Base-by-base conservation (phyloP, 768 basidiomycete species). In the Gloeophyllum trabeum region DNA sequence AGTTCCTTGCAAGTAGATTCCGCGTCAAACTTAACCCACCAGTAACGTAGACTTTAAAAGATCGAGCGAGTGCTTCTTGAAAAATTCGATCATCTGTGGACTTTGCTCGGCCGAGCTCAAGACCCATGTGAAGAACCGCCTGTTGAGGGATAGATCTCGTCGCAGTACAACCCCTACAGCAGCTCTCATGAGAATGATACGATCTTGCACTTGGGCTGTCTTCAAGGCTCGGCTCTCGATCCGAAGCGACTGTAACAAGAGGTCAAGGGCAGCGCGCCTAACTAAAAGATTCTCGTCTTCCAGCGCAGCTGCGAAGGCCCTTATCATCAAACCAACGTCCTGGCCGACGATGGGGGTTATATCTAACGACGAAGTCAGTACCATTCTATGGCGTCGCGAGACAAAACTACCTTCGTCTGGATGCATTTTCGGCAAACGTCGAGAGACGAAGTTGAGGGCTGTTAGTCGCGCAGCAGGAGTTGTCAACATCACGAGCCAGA, bases 241-340 rank as follows among this genome's bases (percentile, higher is more conserved):
- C 20, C 74, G 75, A 54, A 93, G 65, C 1, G 81, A 78, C 48
- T 85, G 81, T 6, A 84, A 60, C 2, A 98, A 67, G 34, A 96
- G 71, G 56, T 99, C 94, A 38, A 99, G 67, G 1, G 79, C 84
- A 13, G 79, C 77, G 44, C 96, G 65, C 47, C 91, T 77, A 16
- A 98, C 96, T 19, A 99, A 74, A 14, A 93, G 67, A 51, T 94
- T 91, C 48, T 90, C 84, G 51, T 98, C 96, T 57, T 91, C 88
- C n/a, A 99, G 66, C 0, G 85, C 85, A 5, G 90, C 78, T 2
- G 91, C 71, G 46, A 97, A 89, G 0, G 89, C 94, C 36, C 96
- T 76, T 43, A 98, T 83, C 84, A 98, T 89, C 39, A 98, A 67
- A 2, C 94, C 96, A 38, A 90, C 76, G 54, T 96, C 91, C 37